These are phyloP conservation scores for Daldinia vernicosa DNA, from an alignment of 495 filamentous ascomycete species.

Conservation along the genomic window DNA sequence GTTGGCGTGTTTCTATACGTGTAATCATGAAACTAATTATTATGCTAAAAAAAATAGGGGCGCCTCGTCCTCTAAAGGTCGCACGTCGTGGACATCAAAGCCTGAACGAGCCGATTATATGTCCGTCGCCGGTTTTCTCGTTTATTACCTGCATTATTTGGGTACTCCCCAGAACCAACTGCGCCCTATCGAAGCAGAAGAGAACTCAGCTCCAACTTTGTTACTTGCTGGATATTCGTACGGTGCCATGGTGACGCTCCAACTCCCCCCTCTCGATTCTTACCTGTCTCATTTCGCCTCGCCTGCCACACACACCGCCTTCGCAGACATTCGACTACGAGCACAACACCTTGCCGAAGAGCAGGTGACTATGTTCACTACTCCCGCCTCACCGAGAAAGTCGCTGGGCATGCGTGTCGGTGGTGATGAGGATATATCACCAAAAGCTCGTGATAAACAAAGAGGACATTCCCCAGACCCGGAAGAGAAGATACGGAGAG, in stretches of 20 bases:
- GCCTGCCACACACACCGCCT: constrained; percentile 59
- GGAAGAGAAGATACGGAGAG: constrained; percentile 53
- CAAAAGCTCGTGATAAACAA: constrained; percentile 39
- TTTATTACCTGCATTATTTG: constrained; percentile 70
- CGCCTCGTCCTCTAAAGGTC: constrained; percentile 75
- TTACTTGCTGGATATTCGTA: constrained; percentile 91
- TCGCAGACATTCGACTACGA: constrained; percentile 71
- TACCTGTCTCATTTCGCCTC: constrained; percentile 67
- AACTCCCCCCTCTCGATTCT: constrained; percentile 68
- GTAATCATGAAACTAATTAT: constrained; percentile 7
- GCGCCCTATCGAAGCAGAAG: background rate
- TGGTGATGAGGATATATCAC: constrained; percentile 49
- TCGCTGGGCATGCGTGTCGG: constrained; percentile 51
- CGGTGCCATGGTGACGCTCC: constrained; percentile 80
- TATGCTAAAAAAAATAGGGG: constrained; percentile 65
- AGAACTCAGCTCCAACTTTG: constrained; percentile 42
- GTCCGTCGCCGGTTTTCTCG: constrained; percentile 79
- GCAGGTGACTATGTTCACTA: constrained; percentile 52
- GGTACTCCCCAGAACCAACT: constrained; percentile 31
- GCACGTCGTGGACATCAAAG: constrained; percentile 85
- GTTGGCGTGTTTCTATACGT: background rate
- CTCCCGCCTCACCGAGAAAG: constrained; percentile 42
- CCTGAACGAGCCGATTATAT: constrained; percentile 83
- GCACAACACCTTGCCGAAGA: constrained; percentile 70
- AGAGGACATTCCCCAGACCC: constrained; percentile 34